Evolutionary conservation across 257 asterid genomes (phyloP), one percentile per base, ranked within the genome.

Genomic region (Lycium barbarum): DNA sequence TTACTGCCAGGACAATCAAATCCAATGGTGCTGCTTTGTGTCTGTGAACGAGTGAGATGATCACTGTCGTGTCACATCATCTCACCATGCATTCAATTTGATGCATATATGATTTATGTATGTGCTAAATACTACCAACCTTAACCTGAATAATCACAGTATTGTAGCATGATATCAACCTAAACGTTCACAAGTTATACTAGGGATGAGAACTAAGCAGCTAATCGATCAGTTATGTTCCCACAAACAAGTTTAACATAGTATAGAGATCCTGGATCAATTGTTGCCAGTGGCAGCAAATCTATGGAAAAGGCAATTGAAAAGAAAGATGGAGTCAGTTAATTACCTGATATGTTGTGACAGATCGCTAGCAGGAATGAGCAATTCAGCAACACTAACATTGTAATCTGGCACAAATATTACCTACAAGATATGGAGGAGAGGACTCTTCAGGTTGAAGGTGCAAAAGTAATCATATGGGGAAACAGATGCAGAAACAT

Each of bases 341-440:
- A 43, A 70, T 72, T 91, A 93, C 98, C 98, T 94, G 89, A 94
- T 94, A 88, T 93, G 98, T 85, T 94, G 94, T 58, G 98, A 93
- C 76, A 93, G 96, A 84, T 94, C 97, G 83, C 94, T 93, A 5
- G 97, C 96, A 47, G 97, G 98, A 80, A 93, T 94, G 61, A 94
- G 85, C 87, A 91, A 68, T 86, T 94, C 98, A 80, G 98, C 98
- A 81, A 88, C 97, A 84, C 91, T 93, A 81, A 94, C 98, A 87
- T 92, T 94, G 92, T 94, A 94, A 90, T 93, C 97, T 12, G 98
- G 97, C 87, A 94, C 93, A 88, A 94, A 93, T 53, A 93, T 40
- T 35, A 93, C 97, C 97, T 94, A 84, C 78, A 87, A 79, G 84
- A 70, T 35, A 89, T 47, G 70, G 51, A 76, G 47, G 63, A 51